These are phyloP conservation scores for Saccharomyces hybrid DNA, from an alignment of 1,139 yeast species.

Conservation along the genomic window DNA sequence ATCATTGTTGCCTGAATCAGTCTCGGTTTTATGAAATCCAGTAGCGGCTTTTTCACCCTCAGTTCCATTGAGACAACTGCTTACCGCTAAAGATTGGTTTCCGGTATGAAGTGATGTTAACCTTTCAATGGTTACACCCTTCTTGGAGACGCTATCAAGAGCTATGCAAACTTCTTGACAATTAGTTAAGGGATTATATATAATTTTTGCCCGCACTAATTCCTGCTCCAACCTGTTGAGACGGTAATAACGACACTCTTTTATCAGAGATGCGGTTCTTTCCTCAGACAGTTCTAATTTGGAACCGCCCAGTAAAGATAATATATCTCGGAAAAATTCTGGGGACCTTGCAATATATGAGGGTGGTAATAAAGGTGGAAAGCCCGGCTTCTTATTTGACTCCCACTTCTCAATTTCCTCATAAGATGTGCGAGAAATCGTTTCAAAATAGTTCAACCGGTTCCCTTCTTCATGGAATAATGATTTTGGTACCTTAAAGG, in stretches of 20 bases:
- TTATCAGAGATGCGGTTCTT: constrained; percentile 42
- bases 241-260: constrained; percentile 69
- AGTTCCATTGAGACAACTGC: not conserved
- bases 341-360: constrained; percentile 47
- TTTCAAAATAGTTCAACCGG: constrained; percentile 63
- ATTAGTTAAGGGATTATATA: constrained; percentile 43
- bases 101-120: not conserved
- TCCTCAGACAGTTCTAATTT: constrained; percentile 46
- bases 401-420: constrained; percentile 39
- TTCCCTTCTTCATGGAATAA: constrained; percentile 55
- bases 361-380: constrained; percentile 63
- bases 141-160: constrained; percentile 39
- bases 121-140: constrained; percentile 30
- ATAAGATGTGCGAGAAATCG: constrained; percentile 46
- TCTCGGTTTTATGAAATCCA: not conserved
- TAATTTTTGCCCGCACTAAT: constrained; percentile 44
- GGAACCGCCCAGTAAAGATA: constrained; percentile 52
- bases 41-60: not conserved
- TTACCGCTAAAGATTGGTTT: not conserved
- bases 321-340: constrained; percentile 47
- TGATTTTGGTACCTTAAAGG: constrained; percentile 50
- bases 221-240: constrained; percentile 66
- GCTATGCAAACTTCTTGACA: constrained; percentile 50
- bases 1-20: not conserved
- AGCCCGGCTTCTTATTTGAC: constrained; percentile 46